Conservation (phyloP, 2,329 filamentous ascomycete genomes). For the Trichoderma sp. region DNA sequence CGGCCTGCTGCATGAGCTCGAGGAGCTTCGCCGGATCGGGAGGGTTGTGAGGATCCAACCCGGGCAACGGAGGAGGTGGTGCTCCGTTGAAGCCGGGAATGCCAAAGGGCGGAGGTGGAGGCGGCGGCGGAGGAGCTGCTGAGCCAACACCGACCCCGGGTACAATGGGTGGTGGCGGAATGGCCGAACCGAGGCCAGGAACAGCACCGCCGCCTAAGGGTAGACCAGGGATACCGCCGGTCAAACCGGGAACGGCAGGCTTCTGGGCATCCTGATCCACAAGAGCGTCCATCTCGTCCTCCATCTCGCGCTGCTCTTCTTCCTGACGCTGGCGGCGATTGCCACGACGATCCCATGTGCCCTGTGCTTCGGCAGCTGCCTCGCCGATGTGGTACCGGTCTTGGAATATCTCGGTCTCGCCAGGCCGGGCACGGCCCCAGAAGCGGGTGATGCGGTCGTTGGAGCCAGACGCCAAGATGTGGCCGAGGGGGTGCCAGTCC, state of each 20-base stretch:
- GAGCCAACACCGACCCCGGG: slow-evolving; percentile 53
- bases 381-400: slow-evolving; percentile 96
- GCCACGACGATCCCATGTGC: slow-evolving; percentile 86
- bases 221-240: slow-evolving; percentile 55
- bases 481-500: slow-evolving; percentile 95
- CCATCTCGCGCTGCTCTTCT: slow-evolving; percentile 89
- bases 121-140: slow-evolving; percentile 49
- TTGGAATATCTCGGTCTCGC: slow-evolving; percentile 80
- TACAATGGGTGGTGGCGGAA: slow-evolving; percentile 50
- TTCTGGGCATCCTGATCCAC: slow-evolving; percentile 81
- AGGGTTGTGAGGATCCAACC: slow-evolving; percentile 61
- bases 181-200: slow-evolving; percentile 48
- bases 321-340: slow-evolving; percentile 79
- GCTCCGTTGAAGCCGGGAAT: slow-evolving; percentile 54
- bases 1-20: slow-evolving; percentile 67
- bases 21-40: slow-evolving; percentile 63
- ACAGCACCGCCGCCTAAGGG: slow-evolving; percentile 47
- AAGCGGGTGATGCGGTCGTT: slow-evolving; percentile 97
- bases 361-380: slow-evolving; percentile 86
- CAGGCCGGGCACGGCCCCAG: slow-evolving; percentile 89
- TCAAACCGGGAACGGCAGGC: slow-evolving; percentile 44
- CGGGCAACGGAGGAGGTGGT: slow-evolving; percentile 55
- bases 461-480: slow-evolving; percentile 91
- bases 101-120: slow-evolving; percentile 52
- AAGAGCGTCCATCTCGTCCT: slow-evolving; percentile 90